Percentiles rank a stretch among this genome's conserved stretches.
Evolutionary conservation across 176 grass and related monocot species (phyloP).

Genomic region (Oryza meridionalis): DNA sequence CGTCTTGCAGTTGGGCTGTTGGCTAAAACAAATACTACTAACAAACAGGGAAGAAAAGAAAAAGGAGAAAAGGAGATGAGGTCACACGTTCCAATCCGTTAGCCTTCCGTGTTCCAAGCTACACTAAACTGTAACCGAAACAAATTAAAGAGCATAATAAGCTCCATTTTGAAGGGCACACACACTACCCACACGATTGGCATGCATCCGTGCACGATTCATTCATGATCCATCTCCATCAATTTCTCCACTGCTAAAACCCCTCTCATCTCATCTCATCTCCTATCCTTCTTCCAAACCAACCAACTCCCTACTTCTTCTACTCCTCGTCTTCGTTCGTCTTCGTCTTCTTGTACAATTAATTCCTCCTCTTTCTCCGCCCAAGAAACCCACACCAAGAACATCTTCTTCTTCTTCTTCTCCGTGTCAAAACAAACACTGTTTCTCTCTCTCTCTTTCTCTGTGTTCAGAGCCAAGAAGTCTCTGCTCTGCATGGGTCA

Average conservation of each 20-base stretch:
- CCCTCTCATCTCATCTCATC: too few species aligned
- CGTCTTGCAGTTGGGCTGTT: not conserved
- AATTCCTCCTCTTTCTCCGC: not conserved
- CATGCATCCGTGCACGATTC: not conserved
- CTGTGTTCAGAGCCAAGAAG: not conserved
- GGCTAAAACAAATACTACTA: not conserved
- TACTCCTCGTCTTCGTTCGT: not conserved
- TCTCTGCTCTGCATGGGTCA: constrained; percentile 32
- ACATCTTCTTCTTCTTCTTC: not conserved
- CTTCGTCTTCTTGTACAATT: not conserved
- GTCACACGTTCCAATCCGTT: not conserved
- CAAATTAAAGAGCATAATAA: not conserved
- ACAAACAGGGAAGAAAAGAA: not conserved
- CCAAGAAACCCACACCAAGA: not conserved
- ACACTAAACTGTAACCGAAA: not conserved
- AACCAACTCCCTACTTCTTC: not conserved
- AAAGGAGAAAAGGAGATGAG: not conserved
- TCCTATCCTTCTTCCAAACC: not conserved
- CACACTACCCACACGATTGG: not conserved
- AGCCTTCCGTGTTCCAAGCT: not conserved
- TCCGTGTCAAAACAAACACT: not conserved
- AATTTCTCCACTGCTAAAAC: not conserved
- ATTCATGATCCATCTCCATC: constrained; percentile 2
- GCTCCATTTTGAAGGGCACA: not conserved
- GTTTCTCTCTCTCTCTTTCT: too few species aligned